Percentiles rank a stretch among this genome's conserved stretches.
phyloP scores from a whole-genome alignment of 2,329 filamentous ascomycete genomes.

The Cladosporium velox region DNA sequence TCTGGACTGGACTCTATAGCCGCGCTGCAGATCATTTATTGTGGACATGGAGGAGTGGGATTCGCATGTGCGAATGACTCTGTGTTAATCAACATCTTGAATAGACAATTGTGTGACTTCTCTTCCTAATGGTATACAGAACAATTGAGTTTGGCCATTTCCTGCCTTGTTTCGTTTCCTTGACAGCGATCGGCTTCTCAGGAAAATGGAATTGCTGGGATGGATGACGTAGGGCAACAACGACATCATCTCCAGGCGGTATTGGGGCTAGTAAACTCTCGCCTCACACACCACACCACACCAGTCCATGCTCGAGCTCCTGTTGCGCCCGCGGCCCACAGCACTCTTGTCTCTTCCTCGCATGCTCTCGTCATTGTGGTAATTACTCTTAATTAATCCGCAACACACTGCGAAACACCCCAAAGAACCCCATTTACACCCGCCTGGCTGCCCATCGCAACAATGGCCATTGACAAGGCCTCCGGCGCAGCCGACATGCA shows the following conservation, averaged over 20 bases:
- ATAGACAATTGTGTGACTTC: too few relatives aligned
- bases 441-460: background rate
- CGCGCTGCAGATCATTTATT: conserved; percentile 8
- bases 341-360: background rate
- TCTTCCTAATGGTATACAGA: background rate
- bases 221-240: conserved; percentile 3
- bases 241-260: background rate
- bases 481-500: conserved; percentile 23
- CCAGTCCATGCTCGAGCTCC: background rate
- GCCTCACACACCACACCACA: background rate
- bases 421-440: background rate
- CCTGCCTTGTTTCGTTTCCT: conserved; percentile 5
- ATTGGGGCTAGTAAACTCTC: conserved; percentile 6
- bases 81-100: too few relatives aligned
- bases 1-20: background rate
- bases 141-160: background rate
- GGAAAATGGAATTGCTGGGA: background rate
- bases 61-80: background rate
- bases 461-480: conserved; percentile 27
- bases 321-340: background rate
- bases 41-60: background rate
- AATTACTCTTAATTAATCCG: background rate
- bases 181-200: background rate
- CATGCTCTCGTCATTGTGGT: background rate
- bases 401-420: background rate